phyloP scores from a whole-genome alignment of 257 asterid genomes.

The Solanum habrochaites region DNA sequence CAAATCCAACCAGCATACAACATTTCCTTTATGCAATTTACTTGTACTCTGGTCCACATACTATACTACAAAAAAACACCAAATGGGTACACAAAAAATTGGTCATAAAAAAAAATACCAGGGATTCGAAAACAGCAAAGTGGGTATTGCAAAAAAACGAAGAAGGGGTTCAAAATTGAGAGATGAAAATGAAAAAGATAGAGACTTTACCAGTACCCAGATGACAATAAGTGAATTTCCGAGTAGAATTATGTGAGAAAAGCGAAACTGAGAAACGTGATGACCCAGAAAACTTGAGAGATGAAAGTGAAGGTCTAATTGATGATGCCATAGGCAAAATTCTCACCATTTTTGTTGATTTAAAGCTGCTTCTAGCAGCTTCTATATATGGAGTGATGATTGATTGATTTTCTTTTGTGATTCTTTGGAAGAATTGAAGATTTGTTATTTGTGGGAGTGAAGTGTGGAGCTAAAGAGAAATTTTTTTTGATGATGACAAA shows the following conservation, averaged over 20 bases:
- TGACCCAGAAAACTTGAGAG: conserved; percentile 32
- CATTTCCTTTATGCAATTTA: neutral
- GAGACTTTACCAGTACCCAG: conserved; percentile 34
- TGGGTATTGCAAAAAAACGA: neutral
- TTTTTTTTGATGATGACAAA: neutral
- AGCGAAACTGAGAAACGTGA: conserved; percentile 31
- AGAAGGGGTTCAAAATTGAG: neutral
- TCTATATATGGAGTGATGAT: neutral
- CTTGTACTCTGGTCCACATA: neutral
- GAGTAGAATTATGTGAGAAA: conserved; percentile 13
- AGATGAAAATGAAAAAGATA: neutral
- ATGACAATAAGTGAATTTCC: conserved; percentile 23
- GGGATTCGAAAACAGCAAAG: neutral
- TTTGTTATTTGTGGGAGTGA: neutral
- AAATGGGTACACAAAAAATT: neutral
- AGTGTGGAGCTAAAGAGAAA: neutral
- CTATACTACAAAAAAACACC: neutral
- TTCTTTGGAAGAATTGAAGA: neutral
- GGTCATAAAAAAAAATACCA: neutral
- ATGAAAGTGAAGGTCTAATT: conserved; percentile 66
- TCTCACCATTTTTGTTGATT: conserved; percentile 33
- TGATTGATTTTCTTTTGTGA: neutral
- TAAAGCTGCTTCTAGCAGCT: neutral
- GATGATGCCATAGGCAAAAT: conserved; percentile 82
- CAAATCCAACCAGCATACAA: neutral